phyloP scores from a whole-genome alignment of 371 early-diverging fungal genomes.

The Vairimorpha ceranae region DNA sequence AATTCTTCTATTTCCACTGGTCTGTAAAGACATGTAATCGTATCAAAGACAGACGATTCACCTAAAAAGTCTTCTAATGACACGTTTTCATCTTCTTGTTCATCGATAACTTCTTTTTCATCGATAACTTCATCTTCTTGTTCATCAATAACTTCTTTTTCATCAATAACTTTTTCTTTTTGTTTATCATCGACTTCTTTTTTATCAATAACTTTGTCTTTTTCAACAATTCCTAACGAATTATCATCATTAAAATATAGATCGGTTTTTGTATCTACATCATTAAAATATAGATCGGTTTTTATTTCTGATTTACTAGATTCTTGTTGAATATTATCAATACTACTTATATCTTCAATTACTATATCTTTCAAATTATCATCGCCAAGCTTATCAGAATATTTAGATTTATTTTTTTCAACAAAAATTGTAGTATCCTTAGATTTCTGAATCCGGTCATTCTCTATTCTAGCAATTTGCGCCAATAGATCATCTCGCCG shows the following conservation, averaged over 20 bases:
- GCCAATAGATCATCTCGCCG: constrained; percentile 53
- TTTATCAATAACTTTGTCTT: too few relatives aligned
- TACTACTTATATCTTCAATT: not conserved
- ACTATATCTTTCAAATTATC: not conserved
- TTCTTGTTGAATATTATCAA: not conserved
- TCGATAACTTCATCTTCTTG: not conserved
- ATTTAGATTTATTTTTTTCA: not conserved
- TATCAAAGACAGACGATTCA: not conserved
- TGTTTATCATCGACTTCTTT: not conserved
- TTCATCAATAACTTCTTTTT: not conserved
- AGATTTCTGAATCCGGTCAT: not conserved
- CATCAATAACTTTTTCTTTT: not conserved
- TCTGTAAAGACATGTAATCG: constrained; percentile 7
- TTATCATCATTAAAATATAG: not conserved
- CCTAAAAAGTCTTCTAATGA: not conserved
- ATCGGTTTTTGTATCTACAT: not conserved
- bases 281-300: not conserved
- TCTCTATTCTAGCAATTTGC: constrained; percentile 38
- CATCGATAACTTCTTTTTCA: not conserved
- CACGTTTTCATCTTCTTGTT: not conserved
- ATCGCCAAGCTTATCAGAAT: too few relatives aligned
- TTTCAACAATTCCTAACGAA: not conserved
- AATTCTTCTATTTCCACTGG: constrained; percentile 23
- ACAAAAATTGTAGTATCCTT: not conserved
- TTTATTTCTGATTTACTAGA: not conserved